Percentiles rank a stretch among this genome's conserved stretches.
These are phyloP conservation scores for Penicillium palitans DNA, from an alignment of 2,329 filamentous ascomycete species.

Conservation along the genomic window DNA sequence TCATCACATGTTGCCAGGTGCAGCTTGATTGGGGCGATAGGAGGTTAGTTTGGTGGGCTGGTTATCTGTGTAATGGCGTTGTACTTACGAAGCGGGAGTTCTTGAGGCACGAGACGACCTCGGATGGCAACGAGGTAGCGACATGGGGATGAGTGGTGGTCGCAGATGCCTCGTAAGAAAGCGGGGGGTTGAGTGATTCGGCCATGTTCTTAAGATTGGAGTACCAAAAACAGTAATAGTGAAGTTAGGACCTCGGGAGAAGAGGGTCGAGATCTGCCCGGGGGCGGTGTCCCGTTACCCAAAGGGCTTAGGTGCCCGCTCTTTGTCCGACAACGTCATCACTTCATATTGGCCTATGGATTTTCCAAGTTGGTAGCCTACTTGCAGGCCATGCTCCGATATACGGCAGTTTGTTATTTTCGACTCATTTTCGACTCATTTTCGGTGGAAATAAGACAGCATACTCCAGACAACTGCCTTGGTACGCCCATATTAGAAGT, in stretches of 20 bases:
- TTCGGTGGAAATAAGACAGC: not conserved
- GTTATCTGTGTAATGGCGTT: not conserved
- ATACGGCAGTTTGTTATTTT: not conserved
- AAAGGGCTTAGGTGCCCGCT: not conserved
- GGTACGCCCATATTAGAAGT: not conserved
- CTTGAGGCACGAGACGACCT: constrained; percentile 87
- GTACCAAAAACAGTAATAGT: constrained; percentile 5
- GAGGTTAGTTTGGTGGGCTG: not conserved
- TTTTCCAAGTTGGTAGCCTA: not conserved
- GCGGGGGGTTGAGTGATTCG: constrained; percentile 60
- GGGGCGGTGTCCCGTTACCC: constrained; percentile 17
- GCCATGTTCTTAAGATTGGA: constrained; percentile 35
- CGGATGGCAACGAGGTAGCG: constrained; percentile 70
- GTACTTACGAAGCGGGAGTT: constrained; percentile 85
- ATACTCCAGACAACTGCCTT: not conserved
- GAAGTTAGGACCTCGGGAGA: constrained; percentile 1
- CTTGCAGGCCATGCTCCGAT: not conserved
- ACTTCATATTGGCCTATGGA: not conserved
- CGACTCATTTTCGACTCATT: not conserved
- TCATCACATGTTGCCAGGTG: constrained; percentile 89
- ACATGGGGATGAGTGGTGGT: constrained; percentile 70
- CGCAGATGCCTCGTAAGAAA: constrained; percentile 74
- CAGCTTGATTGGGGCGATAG: constrained; percentile 58
- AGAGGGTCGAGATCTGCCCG: constrained; percentile 9
- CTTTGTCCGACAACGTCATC: constrained; percentile 8